Base-by-base conservation (phyloP, 2,329 filamentous ascomycete species). In the Fusarium udum region DNA sequence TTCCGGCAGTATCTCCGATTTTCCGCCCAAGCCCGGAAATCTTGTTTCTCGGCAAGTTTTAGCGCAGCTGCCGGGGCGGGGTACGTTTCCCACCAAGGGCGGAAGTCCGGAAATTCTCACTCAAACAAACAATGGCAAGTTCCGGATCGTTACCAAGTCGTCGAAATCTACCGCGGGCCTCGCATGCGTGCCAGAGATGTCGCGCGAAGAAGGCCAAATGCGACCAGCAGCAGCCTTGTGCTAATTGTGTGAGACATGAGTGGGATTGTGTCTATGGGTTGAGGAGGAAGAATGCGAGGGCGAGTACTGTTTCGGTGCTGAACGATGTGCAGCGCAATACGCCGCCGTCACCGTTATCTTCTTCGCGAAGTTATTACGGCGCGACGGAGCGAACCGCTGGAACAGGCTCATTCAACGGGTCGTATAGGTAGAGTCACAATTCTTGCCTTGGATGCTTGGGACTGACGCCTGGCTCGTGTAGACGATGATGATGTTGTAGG, bases 181-280 rank as follows among this genome's bases (percentile, higher is more conserved):
- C 60, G 36, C 60, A 62, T 39, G 60, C 60, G 20, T 62, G 60
- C 43, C 60, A 59, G 31, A 42, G 52, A 62, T 62, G 60, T 14
- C 51, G 60, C 4, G 40, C 32, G 7, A 62, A 62, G 10, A 62
- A 59, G 52, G 39, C 60, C 3, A 62, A 62, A 32, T 62, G 60
- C 42, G 52, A 62, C 10, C 60, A 62, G 26, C 60, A 37, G 36
- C 60, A 62, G 7, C 60, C 60, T 28, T 62, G 60, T 58, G 52
- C 24, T 2, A 62, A 58, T n/a, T 62, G 60, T 32, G 52, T 59
- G 10, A 62, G 31, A n/a, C 60, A 62, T 22, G 26, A 43, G 22
- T 36, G 28, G 11, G 51, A 45, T 13, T 62, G 60, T 7, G 26
- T 36, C 6, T 62, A 62, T n/a, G 60, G 60, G 4, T 15, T 62